phyloP scores from a whole-genome alignment of 495 filamentous ascomycete species.

The Penicillium malachiteum region DNA sequence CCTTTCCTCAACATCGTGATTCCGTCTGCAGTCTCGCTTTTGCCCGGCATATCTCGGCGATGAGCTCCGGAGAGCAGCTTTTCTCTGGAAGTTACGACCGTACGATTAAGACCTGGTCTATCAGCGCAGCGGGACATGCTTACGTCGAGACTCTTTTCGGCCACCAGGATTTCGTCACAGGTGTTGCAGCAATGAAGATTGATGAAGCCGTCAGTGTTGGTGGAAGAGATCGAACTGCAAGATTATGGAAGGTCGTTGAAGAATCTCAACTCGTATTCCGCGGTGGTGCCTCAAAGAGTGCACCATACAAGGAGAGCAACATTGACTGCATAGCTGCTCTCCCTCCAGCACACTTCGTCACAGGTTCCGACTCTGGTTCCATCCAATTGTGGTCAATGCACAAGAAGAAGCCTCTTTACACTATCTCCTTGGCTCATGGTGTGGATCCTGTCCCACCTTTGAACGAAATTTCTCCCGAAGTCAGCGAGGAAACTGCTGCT shows the following conservation, averaged over 20 bases:
- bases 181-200: constrained; percentile 74
- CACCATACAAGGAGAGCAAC: constrained; percentile 69
- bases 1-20: constrained; percentile 91
- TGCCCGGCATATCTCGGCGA: constrained; percentile 66
- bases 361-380: constrained; percentile 84
- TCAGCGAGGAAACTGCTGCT: constrained; percentile 56
- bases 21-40: constrained; percentile 82
- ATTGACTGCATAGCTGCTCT: constrained; percentile 88
- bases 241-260: constrained; percentile 95
- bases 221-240: constrained; percentile 85
- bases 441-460: constrained; percentile 64
- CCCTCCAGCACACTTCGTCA: constrained; percentile 87
- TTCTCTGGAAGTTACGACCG: constrained; percentile 87
- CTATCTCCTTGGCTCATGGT: constrained; percentile 78
- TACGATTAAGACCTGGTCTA: constrained; percentile 84
- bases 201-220: constrained; percentile 92
- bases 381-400: constrained; percentile 85
- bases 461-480: constrained; percentile 69
- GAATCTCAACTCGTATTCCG: constrained; percentile 94
- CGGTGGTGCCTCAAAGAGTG: constrained; percentile 62
- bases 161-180: constrained; percentile 86
- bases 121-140: constrained; percentile 57
- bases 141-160: constrained; percentile 96
- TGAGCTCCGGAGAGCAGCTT: constrained; percentile 69
- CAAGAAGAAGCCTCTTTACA: constrained; percentile 93